Conservation (phyloP, 2,329 filamentous ascomycete species). For the Aspergillus japonicus region DNA sequence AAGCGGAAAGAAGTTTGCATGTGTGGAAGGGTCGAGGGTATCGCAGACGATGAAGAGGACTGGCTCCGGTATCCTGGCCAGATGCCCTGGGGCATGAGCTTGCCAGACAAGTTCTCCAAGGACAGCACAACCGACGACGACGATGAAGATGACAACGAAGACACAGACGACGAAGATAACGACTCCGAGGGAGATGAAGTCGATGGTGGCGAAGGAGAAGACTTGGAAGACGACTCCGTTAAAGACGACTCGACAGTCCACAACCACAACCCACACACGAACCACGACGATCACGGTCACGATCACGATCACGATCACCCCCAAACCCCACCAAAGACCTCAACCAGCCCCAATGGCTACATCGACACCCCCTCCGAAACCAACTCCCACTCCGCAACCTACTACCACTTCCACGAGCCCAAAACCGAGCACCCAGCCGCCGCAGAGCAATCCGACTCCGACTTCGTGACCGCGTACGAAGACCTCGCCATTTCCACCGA, state of each 20-base stretch:
- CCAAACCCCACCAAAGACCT: neutral
- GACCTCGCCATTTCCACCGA: neutral
- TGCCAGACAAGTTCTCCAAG: neutral
- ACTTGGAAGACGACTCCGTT: neutral
- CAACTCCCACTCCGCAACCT: neutral
- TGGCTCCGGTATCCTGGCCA: neutral
- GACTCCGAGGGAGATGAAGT: neutral
- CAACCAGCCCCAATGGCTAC: neutral
- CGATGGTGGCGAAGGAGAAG: neutral
- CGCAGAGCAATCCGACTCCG: neutral
- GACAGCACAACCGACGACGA: neutral
- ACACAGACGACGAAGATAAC: neutral
- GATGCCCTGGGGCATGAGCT: neutral
- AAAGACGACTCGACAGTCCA: neutral
- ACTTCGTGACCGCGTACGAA: conserved; percentile 9
- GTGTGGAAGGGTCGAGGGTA: neutral
- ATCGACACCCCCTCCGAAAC: neutral
- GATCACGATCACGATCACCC: neutral
- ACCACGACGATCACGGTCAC: neutral
- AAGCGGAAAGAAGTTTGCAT: neutral
- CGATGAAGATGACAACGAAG: neutral
- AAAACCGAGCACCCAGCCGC: conserved; percentile 1
- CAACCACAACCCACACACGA: neutral
- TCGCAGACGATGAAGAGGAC: neutral
- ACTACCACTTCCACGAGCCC: neutral